Base-by-base conservation (phyloP, 2,329 filamentous ascomycete species). In the Trichoderma sp. region DNA sequence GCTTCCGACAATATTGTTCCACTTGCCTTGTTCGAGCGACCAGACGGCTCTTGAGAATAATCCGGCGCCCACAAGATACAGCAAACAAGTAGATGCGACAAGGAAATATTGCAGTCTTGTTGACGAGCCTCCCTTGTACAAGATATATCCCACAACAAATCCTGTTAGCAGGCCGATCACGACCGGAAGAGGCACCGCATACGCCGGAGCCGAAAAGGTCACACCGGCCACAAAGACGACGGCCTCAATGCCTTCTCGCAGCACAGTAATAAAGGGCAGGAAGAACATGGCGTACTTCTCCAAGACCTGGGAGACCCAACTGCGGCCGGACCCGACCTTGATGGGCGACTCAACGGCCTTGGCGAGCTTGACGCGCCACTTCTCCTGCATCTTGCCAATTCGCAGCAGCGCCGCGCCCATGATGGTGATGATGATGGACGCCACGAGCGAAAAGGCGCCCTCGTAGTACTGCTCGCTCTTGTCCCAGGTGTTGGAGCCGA, bases 201-300 rank as follows among this genome's bases (percentile, higher is more conserved):
- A 87, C 2, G 92, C 92, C 0, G 93, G 92, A 4, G 91, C 83
- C 0, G 89, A 87, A 66, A 97, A 89, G 3, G 91, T 90, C 5
- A 97, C 93, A 24, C 93, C 94, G 18, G 92, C 92, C 65, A 96
- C 89, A 78, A 96, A 97, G 28, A 97, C 87, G 43, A 97, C 90
- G 0, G 91, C 92, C 78, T 97, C 94, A 34, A 97, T 86, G 3
- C 93, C 94, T 78, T 97, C 93, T 43, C 94, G 85, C 16, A 97
- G 81, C n/a, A 96, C 91, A 0, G 93, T 97, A 76, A 97, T 85
- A 79, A 97, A 96, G 1, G 94, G 94, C 66, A 97, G 82, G 56
- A 92, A 79, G 77, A 96, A 96, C 91, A 97, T 93, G 75, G 90
- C 88, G 76, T 97, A 96, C 78, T 91, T 93, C 78, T 94, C 90